Percentiles rank a stretch among this genome's conserved stretches.
Conservation (phyloP, 2,329 filamentous ascomycete genomes). For the Orbilia oligospora region DNA sequence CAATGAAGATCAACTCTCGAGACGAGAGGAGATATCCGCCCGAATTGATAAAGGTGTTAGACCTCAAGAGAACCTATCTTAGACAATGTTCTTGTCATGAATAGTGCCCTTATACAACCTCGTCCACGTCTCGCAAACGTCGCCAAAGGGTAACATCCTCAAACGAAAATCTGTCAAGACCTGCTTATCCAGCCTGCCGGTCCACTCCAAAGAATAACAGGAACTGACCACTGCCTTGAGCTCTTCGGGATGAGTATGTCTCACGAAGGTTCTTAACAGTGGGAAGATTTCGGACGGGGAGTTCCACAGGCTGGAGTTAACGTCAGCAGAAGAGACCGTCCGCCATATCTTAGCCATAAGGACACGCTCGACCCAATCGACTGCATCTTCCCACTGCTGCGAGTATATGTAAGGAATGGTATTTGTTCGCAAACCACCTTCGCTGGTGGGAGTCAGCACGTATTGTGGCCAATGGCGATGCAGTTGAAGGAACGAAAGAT, state of each 20-base stretch:
- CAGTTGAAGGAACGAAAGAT: constrained; percentile 44
- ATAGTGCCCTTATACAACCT: constrained; percentile 53
- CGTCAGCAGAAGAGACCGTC: constrained; percentile 36
- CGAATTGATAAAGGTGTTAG: background rate
- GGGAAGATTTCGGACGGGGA: constrained; percentile 52
- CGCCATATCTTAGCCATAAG: constrained; percentile 57
- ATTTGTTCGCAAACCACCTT: background rate
- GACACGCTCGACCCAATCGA: constrained; percentile 53
- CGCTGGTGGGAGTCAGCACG: background rate
- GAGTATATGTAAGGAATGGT: constrained; percentile 39
- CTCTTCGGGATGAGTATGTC: constrained; percentile 51
- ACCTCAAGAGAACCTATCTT: background rate
- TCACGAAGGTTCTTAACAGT: constrained; percentile 49
- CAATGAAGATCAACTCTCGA: background rate
- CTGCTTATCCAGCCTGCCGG: constrained; percentile 22
- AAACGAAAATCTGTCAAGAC: constrained; percentile 43
- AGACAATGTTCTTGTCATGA: constrained; percentile 55
- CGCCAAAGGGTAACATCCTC: constrained; percentile 49
- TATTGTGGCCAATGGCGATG: constrained; percentile 39
- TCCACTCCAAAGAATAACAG: constrained; percentile 42
- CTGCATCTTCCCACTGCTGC: constrained; percentile 49
- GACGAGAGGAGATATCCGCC: background rate
- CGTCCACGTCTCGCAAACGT: constrained; percentile 56
- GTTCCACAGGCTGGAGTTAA: constrained; percentile 44
- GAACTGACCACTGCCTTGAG: constrained; percentile 35